Evolutionary conservation across 1,284 basidiomycete genomes (phyloP), one percentile per base, ranked within the genome.

Genomic region (Sanghuangporus baumii): DNA sequence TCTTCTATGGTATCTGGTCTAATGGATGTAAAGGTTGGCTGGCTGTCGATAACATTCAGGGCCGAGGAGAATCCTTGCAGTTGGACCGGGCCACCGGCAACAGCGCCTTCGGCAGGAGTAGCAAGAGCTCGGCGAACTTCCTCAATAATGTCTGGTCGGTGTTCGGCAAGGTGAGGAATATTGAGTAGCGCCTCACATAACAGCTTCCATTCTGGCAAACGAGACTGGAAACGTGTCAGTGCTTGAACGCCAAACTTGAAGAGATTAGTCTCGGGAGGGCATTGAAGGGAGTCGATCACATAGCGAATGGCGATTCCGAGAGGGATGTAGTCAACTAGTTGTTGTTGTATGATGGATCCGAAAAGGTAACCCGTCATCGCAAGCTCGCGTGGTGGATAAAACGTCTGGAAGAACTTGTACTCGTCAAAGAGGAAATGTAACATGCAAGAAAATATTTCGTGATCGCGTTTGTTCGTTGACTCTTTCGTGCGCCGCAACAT

Each of bases 361-460:
- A 99, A 99, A 40, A 99, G 84, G 70, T 94, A 91, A 56, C 93
- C 97, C 0, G 97, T 99, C 87, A 99, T 95, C 51, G 89, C 88
- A 55, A 99, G 83, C 78, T 99, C 95, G 66, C 94, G 92, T 36
- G 92, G 83, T 14, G 97, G 97, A 72, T 99, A 96, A 73, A 84
- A 94, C 58, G 93, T 91, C 73, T 97, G 94, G 85, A 99, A 98
- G 81, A 98, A 99, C 72, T 96, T 95, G 85, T 98, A 98, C 79
- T 99, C 97, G 85, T 99, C 97, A 76, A 99, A 99, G 60, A 99
- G 86, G 78, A 98, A 97, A 78, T 98, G 96, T 58, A 99, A 87
- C 86, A 98, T 96, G 83, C 96, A 98, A 12, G 96, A 97, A 73
- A 99, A 98, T 64, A 98, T 87, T 78, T 99, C 94, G 73, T 96